phyloP scores from a whole-genome alignment of 225 moss, liverwort and hornwort genomes.

The Pseudoscleropodium purum region DNA sequence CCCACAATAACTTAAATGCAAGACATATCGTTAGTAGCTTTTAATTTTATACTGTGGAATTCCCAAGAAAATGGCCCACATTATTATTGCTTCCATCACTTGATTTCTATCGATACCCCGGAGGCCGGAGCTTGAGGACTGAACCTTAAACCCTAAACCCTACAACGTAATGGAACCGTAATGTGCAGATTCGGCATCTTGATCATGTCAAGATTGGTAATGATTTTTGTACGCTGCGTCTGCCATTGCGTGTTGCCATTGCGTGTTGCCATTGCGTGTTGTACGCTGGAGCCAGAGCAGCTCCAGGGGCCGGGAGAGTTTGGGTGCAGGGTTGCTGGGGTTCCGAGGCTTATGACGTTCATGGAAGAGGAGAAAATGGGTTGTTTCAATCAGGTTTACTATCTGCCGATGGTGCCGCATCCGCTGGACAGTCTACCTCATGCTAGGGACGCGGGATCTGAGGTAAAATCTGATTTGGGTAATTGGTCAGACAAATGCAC shows the following conservation, averaged over 20 bases:
- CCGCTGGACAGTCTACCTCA: not conserved
- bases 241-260: no score
- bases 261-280: no score
- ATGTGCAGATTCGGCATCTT: not conserved
- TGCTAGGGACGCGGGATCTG: not conserved
- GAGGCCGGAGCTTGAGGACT: not conserved
- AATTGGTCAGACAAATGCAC: not conserved
- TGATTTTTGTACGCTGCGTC: not conserved
- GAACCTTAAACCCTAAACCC: not conserved
- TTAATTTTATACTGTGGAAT: not conserved
- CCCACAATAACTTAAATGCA: not conserved
- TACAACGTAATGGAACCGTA: no score
- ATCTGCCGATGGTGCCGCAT: not conserved
- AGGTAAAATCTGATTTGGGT: not conserved
- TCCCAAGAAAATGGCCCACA: not conserved
- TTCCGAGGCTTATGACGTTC: not conserved
- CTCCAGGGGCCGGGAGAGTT: not conserved
- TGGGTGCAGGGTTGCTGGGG: not conserved
- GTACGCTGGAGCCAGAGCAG: not conserved
- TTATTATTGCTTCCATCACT: not conserved
- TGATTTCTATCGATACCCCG: not conserved
- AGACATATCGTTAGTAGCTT: not conserved
- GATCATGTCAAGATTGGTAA: not conserved
- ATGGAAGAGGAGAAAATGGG: not conserved
- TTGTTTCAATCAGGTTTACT: not conserved